phyloP scores from a whole-genome alignment of 257 asterid species.

The Jacaranda copaia region DNA sequence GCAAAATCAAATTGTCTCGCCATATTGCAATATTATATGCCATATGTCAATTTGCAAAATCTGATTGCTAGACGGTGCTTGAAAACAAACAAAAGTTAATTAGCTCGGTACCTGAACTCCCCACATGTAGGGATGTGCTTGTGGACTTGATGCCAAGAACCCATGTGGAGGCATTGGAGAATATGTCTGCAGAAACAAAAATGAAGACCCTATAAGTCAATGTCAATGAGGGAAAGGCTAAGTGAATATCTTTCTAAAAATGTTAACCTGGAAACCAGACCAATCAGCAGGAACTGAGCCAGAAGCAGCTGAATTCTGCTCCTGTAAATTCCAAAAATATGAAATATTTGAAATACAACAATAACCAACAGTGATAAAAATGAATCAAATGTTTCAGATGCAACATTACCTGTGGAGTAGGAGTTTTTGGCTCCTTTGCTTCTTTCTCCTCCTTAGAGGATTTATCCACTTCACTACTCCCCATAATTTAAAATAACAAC shows the following conservation, averaged over 20 bases:
- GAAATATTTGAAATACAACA: not conserved
- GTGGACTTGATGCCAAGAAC: slow-evolving; percentile 83
- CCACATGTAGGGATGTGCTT: slow-evolving; percentile 97
- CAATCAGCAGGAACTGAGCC: slow-evolving; percentile 80
- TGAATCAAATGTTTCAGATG: not conserved
- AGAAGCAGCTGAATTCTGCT: slow-evolving; percentile 73
- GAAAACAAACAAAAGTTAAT: not conserved
- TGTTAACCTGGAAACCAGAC: slow-evolving; percentile 90
- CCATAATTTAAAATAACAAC: slow-evolving; percentile 60
- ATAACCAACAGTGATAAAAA: not conserved
- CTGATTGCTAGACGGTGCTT: slow-evolving; percentile 4
- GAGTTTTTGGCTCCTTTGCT: slow-evolving; percentile 75
- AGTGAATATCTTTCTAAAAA: slow-evolving; percentile 27
- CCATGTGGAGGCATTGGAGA: slow-evolving; percentile 94
- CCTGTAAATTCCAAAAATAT: slow-evolving; percentile 51
- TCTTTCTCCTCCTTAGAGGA: slow-evolving; percentile 82
- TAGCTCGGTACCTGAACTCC: slow-evolving; percentile 75
- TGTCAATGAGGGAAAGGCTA: slow-evolving; percentile 31
- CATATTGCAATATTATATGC: slow-evolving; percentile 9
- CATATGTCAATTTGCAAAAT: slow-evolving; percentile 2
- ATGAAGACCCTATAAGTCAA: slow-evolving; percentile 24
- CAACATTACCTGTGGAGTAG: slow-evolving; percentile 63
- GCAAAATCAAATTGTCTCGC: slow-evolving; percentile 8
- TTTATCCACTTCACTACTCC: slow-evolving; percentile 83
- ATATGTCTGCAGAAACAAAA: slow-evolving; percentile 64